Evolutionary conservation across 257 asterid genomes (phyloP).

Genomic region (Buddleja alternifolia): DNA sequence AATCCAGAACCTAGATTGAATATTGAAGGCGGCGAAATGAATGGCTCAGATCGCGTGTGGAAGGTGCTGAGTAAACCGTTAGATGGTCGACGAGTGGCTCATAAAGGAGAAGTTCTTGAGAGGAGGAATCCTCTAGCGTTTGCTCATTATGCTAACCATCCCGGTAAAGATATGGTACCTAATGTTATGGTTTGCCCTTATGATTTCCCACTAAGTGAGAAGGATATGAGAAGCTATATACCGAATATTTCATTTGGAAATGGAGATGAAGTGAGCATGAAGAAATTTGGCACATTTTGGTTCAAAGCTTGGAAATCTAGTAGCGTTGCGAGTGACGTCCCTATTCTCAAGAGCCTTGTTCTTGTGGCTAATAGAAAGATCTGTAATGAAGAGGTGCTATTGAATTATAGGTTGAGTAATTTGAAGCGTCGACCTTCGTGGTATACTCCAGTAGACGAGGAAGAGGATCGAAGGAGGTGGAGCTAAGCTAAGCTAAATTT

Average conservation of each 20-base stretch:
- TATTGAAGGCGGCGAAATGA: constrained; percentile 34
- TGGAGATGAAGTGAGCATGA: constrained; percentile 63
- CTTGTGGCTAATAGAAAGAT: constrained; percentile 75
- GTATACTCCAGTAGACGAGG: constrained; percentile 88
- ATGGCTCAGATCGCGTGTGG: constrained; percentile 75
- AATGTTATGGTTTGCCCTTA: constrained; percentile 90
- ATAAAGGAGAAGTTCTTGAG: constrained; percentile 63
- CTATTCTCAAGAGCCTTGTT: constrained; percentile 65
- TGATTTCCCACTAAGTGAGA: constrained; percentile 71
- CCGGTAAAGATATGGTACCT: constrained; percentile 61
- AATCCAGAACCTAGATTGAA: constrained; percentile 30
- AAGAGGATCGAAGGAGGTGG: constrained; percentile 90
- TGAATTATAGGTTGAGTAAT: constrained; percentile 91
- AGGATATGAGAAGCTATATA: constrained; percentile 68
- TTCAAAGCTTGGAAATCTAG: constrained; percentile 79
- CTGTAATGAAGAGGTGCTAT: constrained; percentile 71
- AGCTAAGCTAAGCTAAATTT: constrained; percentile 38
- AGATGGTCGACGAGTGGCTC: constrained; percentile 42
- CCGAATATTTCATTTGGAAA: constrained; percentile 82
- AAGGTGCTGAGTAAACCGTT: constrained; percentile 78
- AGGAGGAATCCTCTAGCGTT: constrained; percentile 87
- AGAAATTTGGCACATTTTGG: constrained; percentile 80
- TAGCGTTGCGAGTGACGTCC: constrained; percentile 34
- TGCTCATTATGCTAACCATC: constrained; percentile 93
- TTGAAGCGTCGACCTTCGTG: constrained; percentile 78